A percentile compares a stretch with the other conserved stretches of the same genome.
Conservation (phyloP, 208 protist genomes). For the Trypanosoma vivax region DNA sequence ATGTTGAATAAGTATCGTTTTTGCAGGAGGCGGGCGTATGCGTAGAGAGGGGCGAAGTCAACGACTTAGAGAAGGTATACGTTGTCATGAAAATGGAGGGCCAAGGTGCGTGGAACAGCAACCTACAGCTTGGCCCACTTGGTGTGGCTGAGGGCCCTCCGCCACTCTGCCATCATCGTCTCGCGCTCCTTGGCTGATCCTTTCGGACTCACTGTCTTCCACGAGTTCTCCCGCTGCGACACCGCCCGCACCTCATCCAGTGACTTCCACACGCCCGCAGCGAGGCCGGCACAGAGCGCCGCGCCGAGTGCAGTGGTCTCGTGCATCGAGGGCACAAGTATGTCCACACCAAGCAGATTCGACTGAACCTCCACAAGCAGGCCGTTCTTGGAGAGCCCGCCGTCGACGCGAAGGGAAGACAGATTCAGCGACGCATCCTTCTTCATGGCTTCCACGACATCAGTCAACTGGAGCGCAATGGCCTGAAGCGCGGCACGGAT, state of each 20-base stretch:
- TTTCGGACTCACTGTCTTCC: constrained; percentile 27
- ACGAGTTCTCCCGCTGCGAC: constrained; percentile 21
- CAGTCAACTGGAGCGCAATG: constrained; percentile 87
- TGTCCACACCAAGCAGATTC: constrained; percentile 70
- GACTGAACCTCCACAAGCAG: constrained; percentile 94
- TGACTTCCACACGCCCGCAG: constrained; percentile 54
- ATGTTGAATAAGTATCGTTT: too few species aligned
- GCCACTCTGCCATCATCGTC: constrained; percentile 38
- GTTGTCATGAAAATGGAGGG: too few species aligned
- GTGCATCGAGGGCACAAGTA: constrained; percentile 57
- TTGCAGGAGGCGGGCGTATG: too few species aligned
- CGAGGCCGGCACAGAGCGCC: constrained; percentile 67
- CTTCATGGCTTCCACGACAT: constrained; percentile 79
- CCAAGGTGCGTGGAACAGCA: too few species aligned
- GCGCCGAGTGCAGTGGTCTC: constrained; percentile 80
- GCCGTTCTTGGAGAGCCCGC: constrained; percentile 89
- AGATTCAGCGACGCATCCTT: constrained; percentile 71
- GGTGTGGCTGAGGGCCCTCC: constrained; percentile 34
- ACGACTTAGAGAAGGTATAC: constrained; percentile 8
- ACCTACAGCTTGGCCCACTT: constrained; percentile 69
- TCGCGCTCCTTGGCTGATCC: constrained; percentile 18
- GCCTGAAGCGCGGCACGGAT: constrained; percentile 82
- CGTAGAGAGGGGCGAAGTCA: background rate
- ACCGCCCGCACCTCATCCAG: constrained; percentile 35
- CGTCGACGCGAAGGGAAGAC: constrained; percentile 89